Base-by-base conservation (phyloP, 352 stramenopile species). In the Phytophthora hibernalis region DNA sequence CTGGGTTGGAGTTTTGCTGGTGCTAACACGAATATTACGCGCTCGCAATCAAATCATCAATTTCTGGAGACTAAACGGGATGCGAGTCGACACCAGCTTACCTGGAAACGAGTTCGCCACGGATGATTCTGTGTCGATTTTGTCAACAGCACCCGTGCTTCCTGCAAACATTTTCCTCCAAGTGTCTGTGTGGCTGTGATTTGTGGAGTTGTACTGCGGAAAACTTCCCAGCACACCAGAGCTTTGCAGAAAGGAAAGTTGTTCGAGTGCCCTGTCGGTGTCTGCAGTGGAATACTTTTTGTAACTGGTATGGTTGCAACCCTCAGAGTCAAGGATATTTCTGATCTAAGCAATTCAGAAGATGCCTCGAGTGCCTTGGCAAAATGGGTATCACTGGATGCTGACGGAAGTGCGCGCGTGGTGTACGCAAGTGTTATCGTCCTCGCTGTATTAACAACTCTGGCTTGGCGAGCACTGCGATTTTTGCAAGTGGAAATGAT, bases 1-100 rank as follows among this genome's bases (percentile, higher is more conserved):
- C 9, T 42, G 77, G n/a, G 13, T 90, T 9, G 47, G 56, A 16
- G 18, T 75, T 0, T 61, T 85, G 15, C 50, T 93, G 3, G 20
- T 85, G 12, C 47, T 79, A 20, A 85, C 82, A 31, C 82, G 90
- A n/a, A 48, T 87, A 4, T 62, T 97, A 15, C 87, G 90, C 13
- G 61, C 74, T 48, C 86, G 90, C 38, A 95, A 93, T 63, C 89
- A 96, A 69, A 68, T 97, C 28, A 96, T 96, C 53, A 97, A 97
- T 60, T 96, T 96, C 61, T 87, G 80, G 3, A 69, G 86, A 24
- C 60, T 97, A 5, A 96, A 96, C 45, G 68, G 56, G 1, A 50
- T 96, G 20, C 3, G 66, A 30, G 68, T 90, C 8, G 74, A 93
- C 22, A 38, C 75, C 0, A 81, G 73, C 13, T 35, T 72, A 6